A percentile compares a stretch with the other conserved stretches of the same genome.
Evolutionary conservation across 179 eudicot species (phyloP).

Genomic region (Beta corolliflora): DNA sequence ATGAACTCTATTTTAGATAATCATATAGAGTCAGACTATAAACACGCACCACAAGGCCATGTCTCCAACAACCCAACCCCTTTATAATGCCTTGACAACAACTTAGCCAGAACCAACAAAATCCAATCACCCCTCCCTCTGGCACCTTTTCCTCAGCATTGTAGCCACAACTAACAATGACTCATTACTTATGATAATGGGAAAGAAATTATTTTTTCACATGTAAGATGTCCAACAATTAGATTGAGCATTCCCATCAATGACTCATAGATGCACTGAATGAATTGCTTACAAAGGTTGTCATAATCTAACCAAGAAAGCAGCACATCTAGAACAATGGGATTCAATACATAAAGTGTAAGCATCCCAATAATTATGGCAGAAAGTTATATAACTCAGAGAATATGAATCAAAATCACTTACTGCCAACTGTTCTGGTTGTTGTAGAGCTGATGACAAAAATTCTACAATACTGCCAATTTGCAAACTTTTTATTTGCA

Average conservation of each 20-base stretch:
- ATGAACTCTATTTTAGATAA: neutral
- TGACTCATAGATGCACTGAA: neutral
- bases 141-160: neutral
- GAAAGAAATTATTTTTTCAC: neutral
- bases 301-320: too few relatives aligned
- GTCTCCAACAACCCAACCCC: constrained; percentile 1
- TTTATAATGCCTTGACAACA: neutral
- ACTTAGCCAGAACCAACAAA: too few relatives aligned
- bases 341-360: neutral
- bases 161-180: neutral
- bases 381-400: neutral
- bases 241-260: neutral
- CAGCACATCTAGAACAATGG: too few relatives aligned
- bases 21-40: neutral
- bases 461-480: too few relatives aligned
- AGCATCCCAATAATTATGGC: neutral
- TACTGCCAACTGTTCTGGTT: constrained; percentile 86
- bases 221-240: neutral
- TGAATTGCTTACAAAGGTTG: too few relatives aligned
- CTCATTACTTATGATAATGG: neutral
- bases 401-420: constrained; percentile 26
- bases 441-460: constrained; percentile 89
- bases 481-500: too few relatives aligned
- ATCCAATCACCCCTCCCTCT: too few relatives aligned
- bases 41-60: neutral